Conservation (phyloP, 257 asterid genomes). For the Avicennia marina region DNA sequence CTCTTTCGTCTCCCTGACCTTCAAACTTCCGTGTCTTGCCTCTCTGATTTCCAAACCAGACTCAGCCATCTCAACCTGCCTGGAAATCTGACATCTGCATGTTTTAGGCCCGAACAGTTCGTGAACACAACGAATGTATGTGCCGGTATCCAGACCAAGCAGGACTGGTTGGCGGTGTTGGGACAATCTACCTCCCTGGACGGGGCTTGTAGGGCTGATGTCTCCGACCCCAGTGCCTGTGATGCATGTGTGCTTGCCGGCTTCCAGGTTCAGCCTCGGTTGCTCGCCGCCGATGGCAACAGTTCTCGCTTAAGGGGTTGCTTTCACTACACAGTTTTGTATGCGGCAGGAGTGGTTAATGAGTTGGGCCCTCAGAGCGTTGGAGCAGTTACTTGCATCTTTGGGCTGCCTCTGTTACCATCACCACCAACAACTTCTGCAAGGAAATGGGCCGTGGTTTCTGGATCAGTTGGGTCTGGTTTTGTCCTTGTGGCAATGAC, state of each 20-base stretch:
- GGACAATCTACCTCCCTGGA: constrained; percentile 38
- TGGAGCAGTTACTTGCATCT: constrained; percentile 58
- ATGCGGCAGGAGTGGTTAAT: constrained; percentile 86
- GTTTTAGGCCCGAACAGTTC: constrained; percentile 38
- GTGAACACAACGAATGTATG: constrained; percentile 46
- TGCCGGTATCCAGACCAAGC: constrained; percentile 37
- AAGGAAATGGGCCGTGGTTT: no score
- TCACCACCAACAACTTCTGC: constrained; percentile 16
- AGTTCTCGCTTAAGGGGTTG: no score
- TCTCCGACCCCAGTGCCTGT: no score
- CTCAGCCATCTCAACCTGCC: constrained; percentile 37
- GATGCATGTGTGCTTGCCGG: no score
- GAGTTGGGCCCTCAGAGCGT: constrained; percentile 62
- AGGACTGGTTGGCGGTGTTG: constrained; percentile 34
- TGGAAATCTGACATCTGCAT: constrained; percentile 26
- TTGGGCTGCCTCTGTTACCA: constrained; percentile 36
- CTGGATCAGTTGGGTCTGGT: constrained; percentile 28
- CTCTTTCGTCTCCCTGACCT: constrained; percentile 43
- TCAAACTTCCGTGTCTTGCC: constrained; percentile 43
- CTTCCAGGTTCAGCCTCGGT: no score
- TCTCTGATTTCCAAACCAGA: constrained; percentile 39
- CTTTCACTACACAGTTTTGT: constrained; percentile 55
- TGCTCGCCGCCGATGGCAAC: no score
- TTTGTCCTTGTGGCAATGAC: constrained; percentile 12
- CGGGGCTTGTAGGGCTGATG: no score